These are phyloP conservation scores for Chlorella vulgaris DNA, from an alignment of 139 green algal species.

Conservation along the genomic window DNA sequence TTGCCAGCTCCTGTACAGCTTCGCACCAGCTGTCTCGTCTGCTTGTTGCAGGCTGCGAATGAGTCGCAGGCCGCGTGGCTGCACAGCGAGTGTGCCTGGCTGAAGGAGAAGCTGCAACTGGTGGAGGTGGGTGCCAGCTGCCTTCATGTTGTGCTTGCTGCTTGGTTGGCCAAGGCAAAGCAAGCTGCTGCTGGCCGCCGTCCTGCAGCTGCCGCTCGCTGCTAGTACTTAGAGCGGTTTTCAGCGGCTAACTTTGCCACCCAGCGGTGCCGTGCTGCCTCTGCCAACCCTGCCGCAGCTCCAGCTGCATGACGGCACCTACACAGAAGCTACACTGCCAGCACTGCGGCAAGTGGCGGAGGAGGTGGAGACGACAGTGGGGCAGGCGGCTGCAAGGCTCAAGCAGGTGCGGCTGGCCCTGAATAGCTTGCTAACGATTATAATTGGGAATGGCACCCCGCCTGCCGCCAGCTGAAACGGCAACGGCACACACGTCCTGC, in stretches of 20 bases:
- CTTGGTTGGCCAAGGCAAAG: neutral
- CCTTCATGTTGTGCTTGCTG: neutral
- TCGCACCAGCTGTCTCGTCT: neutral
- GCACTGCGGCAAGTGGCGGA: neutral
- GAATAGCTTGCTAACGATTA: neutral
- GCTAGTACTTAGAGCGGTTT: too few relatives aligned
- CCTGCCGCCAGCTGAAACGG: neutral
- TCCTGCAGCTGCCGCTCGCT: too few relatives aligned
- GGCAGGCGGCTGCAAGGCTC: neutral
- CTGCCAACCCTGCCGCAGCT: neutral
- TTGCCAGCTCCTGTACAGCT: neutral
- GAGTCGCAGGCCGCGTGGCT: constrained; percentile 10
- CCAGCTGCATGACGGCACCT: constrained; percentile 28
- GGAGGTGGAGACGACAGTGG: neutral
- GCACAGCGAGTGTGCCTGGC: neutral
- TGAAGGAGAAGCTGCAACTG: constrained; percentile 23
- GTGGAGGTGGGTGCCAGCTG: neutral
- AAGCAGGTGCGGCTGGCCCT: constrained; percentile 2
- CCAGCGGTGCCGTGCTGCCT: neutral
- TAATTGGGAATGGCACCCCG: neutral
- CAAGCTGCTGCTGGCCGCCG: neutral
- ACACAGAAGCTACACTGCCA: neutral
- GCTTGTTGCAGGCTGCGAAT: constrained; percentile 14
- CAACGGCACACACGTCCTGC: neutral
- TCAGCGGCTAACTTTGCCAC: too few relatives aligned